Conservation (phyloP, 2,329 filamentous ascomycete genomes). For the Neonectria neomacrospora region DNA sequence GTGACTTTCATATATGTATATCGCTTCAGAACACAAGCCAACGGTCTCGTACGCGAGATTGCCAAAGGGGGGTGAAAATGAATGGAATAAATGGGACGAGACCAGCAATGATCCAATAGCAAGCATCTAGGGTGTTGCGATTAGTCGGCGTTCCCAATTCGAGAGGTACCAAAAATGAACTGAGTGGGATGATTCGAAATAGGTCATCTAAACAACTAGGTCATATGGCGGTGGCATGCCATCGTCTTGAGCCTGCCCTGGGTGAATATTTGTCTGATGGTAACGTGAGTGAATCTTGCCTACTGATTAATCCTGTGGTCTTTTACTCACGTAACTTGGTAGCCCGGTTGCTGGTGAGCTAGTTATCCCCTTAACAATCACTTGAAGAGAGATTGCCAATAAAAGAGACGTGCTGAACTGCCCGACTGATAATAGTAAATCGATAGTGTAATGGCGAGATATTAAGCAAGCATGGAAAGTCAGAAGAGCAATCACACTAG, state of each 20-base stretch:
- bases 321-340: neutral
- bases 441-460: constrained; percentile 30
- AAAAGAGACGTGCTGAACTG: constrained; percentile 24
- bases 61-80: too few species aligned
- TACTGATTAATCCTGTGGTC: neutral
- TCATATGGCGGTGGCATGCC: neutral
- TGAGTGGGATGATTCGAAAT: neutral
- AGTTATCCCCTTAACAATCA: constrained; percentile 11
- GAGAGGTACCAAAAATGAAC: too few species aligned
- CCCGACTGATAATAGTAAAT: constrained; percentile 17
- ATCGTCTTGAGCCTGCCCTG: neutral
- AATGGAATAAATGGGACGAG: neutral
- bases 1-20: too few species aligned
- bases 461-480: constrained; percentile 36
- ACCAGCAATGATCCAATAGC: neutral
- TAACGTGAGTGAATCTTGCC: neutral
- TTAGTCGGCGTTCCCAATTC: neutral
- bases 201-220: neutral
- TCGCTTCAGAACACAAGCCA: too few species aligned
- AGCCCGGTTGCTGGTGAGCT: neutral
- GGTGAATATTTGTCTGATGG: neutral
- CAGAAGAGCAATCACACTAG: constrained; percentile 30
- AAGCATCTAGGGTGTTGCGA: neutral
- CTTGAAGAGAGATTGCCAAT: constrained; percentile 30
- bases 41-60: too few species aligned